Conservation (phyloP, 1,284 basidiomycete genomes). For the Puccinia polysora region DNA sequence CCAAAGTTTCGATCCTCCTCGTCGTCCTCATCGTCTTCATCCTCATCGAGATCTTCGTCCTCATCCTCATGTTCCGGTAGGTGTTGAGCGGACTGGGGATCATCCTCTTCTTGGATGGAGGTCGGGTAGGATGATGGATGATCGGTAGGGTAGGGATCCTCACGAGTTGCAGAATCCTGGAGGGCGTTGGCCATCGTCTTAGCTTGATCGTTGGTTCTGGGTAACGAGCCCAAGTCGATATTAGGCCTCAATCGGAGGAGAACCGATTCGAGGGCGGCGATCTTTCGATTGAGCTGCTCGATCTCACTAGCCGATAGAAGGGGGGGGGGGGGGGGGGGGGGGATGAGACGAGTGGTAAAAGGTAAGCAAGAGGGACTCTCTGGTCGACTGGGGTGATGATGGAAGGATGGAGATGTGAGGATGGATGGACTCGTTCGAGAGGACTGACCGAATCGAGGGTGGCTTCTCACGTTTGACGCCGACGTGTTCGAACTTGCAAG, state of each 20-base stretch:
- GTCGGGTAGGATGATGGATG: neutral
- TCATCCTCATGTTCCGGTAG: conserved; percentile 16
- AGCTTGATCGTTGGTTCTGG: conserved; percentile 31
- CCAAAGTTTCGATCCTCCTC: neutral
- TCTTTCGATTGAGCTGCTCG: conserved; percentile 9
- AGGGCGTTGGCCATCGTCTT: conserved; percentile 19
- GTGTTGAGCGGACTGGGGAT: neutral
- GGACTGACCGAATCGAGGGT: conserved; percentile 19
- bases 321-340: too few species aligned
- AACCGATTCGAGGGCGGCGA: conserved; percentile 24
- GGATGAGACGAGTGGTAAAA: too few species aligned
- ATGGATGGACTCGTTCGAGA: neutral
- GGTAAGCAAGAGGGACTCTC: too few species aligned
- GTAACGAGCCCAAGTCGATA: conserved; percentile 18
- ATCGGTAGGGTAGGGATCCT: neutral
- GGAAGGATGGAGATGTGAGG: neutral
- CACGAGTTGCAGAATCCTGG: neutral
- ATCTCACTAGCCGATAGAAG: conserved; percentile 23
- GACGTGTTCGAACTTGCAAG: conserved; percentile 37
- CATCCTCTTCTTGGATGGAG: neutral
- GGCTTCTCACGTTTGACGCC: conserved; percentile 31
- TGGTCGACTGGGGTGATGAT: neutral
- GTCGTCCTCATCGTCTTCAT: neutral
- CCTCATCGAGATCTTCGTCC: neutral
- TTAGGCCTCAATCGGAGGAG: conserved; percentile 14